phyloP scores from a whole-genome alignment of 1,139 yeast genomes.

The Arxiozyma slooffiae region DNA sequence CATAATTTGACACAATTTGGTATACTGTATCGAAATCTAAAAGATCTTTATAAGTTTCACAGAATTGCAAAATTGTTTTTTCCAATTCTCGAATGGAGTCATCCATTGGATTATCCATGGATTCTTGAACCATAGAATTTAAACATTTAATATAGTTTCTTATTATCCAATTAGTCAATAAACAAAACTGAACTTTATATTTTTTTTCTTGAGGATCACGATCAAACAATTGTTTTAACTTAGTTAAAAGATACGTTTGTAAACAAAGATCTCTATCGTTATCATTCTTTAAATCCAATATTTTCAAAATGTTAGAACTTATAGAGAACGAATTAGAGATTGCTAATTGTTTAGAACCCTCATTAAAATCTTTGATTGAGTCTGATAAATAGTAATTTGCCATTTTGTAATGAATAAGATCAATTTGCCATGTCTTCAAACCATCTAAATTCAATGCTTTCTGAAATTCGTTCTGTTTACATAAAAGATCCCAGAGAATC shows the following conservation, averaged over 20 bases:
- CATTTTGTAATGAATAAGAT: conserved; percentile 50
- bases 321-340: conserved; percentile 44
- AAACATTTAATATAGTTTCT: conserved; percentile 51
- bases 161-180: conserved; percentile 76
- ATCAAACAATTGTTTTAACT: conserved; percentile 37
- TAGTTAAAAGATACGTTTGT: conserved; percentile 37
- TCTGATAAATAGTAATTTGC: conserved; percentile 43
- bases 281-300: background rate
- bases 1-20: conserved; percentile 61
- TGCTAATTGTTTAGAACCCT: conserved; percentile 61
- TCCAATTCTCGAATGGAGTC: conserved; percentile 23
- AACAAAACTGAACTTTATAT: conserved; percentile 36
- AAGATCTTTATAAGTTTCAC: conserved; percentile 38
- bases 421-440: conserved; percentile 37
- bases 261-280: conserved; percentile 50
- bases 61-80: conserved; percentile 42
- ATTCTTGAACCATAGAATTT: conserved; percentile 30
- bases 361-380: conserved; percentile 23
- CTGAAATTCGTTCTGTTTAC: conserved; percentile 52
- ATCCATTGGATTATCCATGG: conserved; percentile 19
- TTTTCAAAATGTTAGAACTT: conserved; percentile 38
- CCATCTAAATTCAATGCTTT: conserved; percentile 49
- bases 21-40: conserved; percentile 61
- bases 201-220: conserved; percentile 34
- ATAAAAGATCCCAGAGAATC: conserved; percentile 68